These are phyloP conservation scores for Beta vulgaris DNA, from an alignment of 148 eudicot species.

Conservation along the genomic window DNA sequence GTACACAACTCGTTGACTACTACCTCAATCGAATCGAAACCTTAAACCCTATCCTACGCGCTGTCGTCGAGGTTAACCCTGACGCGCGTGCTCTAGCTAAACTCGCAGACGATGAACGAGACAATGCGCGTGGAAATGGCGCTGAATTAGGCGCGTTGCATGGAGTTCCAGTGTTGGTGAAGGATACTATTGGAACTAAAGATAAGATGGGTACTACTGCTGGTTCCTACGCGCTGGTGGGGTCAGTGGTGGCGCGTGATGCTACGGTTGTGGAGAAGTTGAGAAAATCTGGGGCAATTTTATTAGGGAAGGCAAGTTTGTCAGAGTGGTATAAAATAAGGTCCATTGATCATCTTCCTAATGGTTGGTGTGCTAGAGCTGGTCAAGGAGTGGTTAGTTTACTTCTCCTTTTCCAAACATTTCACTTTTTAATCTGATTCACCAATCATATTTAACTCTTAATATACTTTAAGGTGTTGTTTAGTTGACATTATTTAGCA, in stretches of 20 bases:
- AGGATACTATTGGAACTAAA: constrained; percentile 53
- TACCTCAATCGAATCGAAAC: constrained; percentile 39
- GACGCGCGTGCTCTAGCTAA: constrained; percentile 52
- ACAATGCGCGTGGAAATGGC: background rate
- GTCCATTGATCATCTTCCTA: constrained; percentile 43
- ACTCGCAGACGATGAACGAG: constrained; percentile 42
- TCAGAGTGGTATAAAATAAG: constrained; percentile 63
- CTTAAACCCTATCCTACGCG: constrained; percentile 50
- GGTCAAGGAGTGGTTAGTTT: constrained; percentile 53
- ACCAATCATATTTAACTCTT: no score
- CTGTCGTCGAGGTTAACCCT: constrained; percentile 63
- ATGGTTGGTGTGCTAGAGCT: constrained; percentile 59
- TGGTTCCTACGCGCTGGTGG: constrained; percentile 68
- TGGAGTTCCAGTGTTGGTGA: constrained; percentile 66
- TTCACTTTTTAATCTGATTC: no score
- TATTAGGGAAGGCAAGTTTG: constrained; percentile 61
- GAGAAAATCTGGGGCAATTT: constrained; percentile 51
- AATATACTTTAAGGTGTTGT: no score
- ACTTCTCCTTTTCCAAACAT: background rate
- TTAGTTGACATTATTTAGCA: no score
- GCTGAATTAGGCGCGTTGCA: constrained; percentile 36
- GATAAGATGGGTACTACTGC: constrained; percentile 64
- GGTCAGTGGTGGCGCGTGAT: constrained; percentile 57
- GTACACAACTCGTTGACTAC: constrained; percentile 38
- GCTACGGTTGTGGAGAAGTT: constrained; percentile 57